phyloP scores from a whole-genome alignment of 495 filamentous ascomycete species.

The Lasiosphaeriaceae sp. region DNA sequence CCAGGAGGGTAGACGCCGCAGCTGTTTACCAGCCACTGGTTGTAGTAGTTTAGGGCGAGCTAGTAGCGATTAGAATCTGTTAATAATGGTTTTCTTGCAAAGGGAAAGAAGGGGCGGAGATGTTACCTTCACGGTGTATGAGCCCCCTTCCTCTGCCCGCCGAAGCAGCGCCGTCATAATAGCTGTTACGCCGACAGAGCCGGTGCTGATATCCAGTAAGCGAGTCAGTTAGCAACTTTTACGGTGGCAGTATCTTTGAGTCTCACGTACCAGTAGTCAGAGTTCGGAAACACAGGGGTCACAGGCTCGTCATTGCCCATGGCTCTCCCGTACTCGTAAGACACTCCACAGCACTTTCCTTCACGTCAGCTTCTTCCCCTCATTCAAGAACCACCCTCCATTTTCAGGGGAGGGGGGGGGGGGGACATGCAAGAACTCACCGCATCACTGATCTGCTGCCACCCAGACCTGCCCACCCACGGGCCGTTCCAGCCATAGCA shows the following conservation, averaged over 20 bases:
- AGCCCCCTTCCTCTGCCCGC: neutral
- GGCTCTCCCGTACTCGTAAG: constrained; percentile 56
- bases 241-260: no score
- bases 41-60: constrained; percentile 1
- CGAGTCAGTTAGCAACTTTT: neutral
- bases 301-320: constrained; percentile 56
- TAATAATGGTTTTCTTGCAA: no score
- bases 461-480: constrained; percentile 47
- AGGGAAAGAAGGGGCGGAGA: no score
- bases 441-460: constrained; percentile 56
- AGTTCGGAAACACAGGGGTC: constrained; percentile 62
- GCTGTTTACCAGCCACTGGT: neutral
- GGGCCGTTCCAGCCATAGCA: constrained; percentile 57
- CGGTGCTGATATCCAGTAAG: neutral
- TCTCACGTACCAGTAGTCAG: constrained; percentile 47
- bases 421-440: no score
- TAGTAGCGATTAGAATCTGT: neutral
- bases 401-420: no score
- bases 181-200: neutral
- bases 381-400: no score
- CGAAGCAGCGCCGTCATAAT: neutral
- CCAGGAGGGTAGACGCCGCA: neutral
- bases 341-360: constrained; percentile 35
- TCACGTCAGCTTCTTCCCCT: neutral
- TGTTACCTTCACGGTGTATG: neutral